Percentiles rank a stretch among this genome's conserved stretches.
Conservation (phyloP, 106 monocot genomes). For the Dendrobium huoshanense region DNA sequence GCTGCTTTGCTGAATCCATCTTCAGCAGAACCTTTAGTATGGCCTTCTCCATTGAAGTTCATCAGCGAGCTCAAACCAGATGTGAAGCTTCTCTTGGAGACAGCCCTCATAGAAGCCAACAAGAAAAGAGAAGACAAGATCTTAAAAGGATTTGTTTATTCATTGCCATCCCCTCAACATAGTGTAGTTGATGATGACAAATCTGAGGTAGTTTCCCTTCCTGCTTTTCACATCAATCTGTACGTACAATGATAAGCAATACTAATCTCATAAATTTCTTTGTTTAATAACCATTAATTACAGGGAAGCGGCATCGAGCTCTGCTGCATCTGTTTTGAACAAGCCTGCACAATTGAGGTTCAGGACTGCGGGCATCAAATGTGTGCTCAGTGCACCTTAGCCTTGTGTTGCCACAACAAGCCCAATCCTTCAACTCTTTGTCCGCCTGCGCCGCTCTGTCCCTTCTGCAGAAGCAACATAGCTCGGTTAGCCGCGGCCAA, state of each 20-base stretch:
- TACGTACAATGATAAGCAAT: neutral
- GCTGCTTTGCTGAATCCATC: slow-evolving; percentile 88
- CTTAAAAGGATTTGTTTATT: slow-evolving; percentile 50
- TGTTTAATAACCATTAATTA: neutral
- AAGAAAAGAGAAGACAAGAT: slow-evolving; percentile 75
- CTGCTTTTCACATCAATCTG: neutral
- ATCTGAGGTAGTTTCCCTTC: slow-evolving; percentile 53
- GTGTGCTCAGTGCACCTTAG: slow-evolving; percentile 87
- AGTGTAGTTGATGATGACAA: slow-evolving; percentile 45
- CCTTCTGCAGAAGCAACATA: slow-evolving; percentile 87
- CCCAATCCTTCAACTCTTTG: slow-evolving; percentile 49
- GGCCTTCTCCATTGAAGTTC: slow-evolving; percentile 92
- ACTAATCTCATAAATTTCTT: neutral
- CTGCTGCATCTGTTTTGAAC: slow-evolving; percentile 96
- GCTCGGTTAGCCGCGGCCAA: slow-evolving; percentile 52
- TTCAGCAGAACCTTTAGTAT: slow-evolving; percentile 81
- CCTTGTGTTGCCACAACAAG: slow-evolving; percentile 90
- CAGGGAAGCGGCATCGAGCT: slow-evolving; percentile 55
- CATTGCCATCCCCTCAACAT: slow-evolving; percentile 38
- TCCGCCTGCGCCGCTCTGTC: slow-evolving; percentile 47
- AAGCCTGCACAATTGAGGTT: slow-evolving; percentile 81
- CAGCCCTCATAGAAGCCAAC: slow-evolving; percentile 79
- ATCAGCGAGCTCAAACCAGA: slow-evolving; percentile 73
- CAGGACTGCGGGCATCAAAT: slow-evolving; percentile 89
- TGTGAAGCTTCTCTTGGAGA: slow-evolving; percentile 69